Conservation (phyloP, 495 filamentous ascomycete genomes). For the Entonaema liquescens region DNA sequence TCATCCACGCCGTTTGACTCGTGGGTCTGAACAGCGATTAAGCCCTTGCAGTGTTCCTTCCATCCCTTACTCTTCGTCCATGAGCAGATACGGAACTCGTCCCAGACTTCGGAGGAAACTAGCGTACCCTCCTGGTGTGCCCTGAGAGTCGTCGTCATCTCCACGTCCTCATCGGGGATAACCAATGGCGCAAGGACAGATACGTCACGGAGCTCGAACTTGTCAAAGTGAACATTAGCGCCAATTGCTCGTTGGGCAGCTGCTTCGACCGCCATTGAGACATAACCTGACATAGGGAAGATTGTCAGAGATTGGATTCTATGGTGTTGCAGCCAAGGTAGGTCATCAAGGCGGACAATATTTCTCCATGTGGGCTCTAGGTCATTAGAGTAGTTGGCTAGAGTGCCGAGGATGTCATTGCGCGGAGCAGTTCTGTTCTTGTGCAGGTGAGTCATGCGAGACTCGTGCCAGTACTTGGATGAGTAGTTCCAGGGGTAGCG, state of each 20-base stretch:
- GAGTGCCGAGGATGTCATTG: conserved; percentile 64
- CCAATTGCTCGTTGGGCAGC: conserved; percentile 49
- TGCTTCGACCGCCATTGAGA: conserved; percentile 66
- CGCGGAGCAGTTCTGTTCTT: conserved; percentile 54
- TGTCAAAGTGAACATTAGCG: conserved; percentile 43
- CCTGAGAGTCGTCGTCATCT: conserved; percentile 54
- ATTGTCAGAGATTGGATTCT: conserved; percentile 58
- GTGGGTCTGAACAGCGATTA: conserved; percentile 47
- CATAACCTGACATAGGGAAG: conserved; percentile 69
- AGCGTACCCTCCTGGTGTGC: conserved; percentile 50
- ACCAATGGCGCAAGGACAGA: conserved; percentile 56
- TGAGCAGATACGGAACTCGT: conserved; percentile 58
- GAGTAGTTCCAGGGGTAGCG: conserved; percentile 63
- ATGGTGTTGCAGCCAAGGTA: conserved; percentile 65
- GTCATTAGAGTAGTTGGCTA: conserved; percentile 56
- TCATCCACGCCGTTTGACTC: conserved; percentile 52
- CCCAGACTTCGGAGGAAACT: conserved; percentile 51
- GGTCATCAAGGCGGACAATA: conserved; percentile 57
- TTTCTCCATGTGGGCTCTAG: conserved; percentile 64
- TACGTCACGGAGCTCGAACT: conserved; percentile 57
- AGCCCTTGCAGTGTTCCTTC: conserved; percentile 58
- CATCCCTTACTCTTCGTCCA: conserved; percentile 56
- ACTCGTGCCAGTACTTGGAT: conserved; percentile 62
- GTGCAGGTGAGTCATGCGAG: conserved; percentile 60
- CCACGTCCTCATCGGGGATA: conserved; percentile 57